Conservation (phyloP, 73 alveolate species). For the Blepharisma japonicum region DNA sequence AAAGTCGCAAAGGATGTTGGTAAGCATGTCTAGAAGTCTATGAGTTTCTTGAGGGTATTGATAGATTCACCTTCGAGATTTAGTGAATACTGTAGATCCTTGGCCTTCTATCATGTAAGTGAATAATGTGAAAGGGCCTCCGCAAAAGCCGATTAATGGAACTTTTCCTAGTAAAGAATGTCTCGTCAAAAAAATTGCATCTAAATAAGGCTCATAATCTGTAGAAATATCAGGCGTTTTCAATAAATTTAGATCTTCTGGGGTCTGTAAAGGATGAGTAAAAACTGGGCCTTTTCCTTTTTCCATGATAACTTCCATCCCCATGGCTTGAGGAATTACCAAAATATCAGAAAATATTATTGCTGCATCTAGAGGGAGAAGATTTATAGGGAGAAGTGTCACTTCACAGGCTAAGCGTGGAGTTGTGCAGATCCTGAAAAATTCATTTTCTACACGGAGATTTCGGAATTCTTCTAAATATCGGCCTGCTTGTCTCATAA, state of each 20-base stretch:
- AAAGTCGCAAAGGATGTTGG: conserved; percentile 45
- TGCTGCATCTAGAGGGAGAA: conserved; percentile 66
- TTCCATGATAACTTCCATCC: conserved; percentile 65
- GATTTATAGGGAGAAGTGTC: conserved; percentile 61
- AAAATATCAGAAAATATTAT: conserved; percentile 71
- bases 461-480: conserved; percentile 57
- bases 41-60: conserved; percentile 44
- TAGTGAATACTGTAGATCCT: conserved; percentile 42
- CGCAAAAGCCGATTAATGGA: conserved; percentile 63
- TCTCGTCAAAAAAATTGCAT: conserved; percentile 56
- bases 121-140: conserved; percentile 75
- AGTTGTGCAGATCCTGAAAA: conserved; percentile 62
- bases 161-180: conserved; percentile 60
- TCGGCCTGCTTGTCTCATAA: conserved; percentile 70
- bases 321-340: conserved; percentile 70
- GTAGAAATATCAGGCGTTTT: conserved; percentile 43
- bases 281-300: conserved; percentile 64
- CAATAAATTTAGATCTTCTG: conserved; percentile 48
- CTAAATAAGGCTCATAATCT: conserved; percentile 55
- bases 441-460: conserved; percentile 39
- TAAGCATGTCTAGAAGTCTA: conserved; percentile 40
- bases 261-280: conserved; percentile 51
- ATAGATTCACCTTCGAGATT: conserved; percentile 63
- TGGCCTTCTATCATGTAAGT: conserved; percentile 76
- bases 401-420: conserved; percentile 68